phyloP scores from a whole-genome alignment of 1,284 basidiomycete genomes.

The Somion occarium region DNA sequence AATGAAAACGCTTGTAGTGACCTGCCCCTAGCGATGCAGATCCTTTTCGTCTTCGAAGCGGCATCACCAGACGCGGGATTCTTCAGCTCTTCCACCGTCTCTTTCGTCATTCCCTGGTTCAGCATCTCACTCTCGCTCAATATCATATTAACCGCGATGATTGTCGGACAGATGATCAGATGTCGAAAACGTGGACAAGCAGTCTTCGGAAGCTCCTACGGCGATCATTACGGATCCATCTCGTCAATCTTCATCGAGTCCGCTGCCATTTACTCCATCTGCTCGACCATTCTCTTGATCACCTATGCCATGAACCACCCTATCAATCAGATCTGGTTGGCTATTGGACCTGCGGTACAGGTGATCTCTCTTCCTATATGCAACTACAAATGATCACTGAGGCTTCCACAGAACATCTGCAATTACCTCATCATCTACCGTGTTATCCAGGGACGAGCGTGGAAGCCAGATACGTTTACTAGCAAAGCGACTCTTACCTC shows the following conservation, averaged over 20 bases:
- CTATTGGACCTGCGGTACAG: conserved; percentile 16
- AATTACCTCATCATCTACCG: conserved; percentile 12
- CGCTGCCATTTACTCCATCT: conserved; percentile 25
- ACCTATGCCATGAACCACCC: conserved; percentile 22
- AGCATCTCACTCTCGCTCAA: conserved; percentile 25
- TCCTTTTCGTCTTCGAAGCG: neutral
- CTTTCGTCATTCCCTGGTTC: conserved; percentile 3
- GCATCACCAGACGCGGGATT: neutral
- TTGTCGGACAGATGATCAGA: conserved; percentile 31
- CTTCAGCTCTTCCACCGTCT: neutral
- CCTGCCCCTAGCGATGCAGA: neutral
- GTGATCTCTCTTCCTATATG: neutral
- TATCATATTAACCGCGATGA: conserved; percentile 32
- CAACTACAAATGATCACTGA: neutral
- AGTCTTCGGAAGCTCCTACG: conserved; percentile 22
- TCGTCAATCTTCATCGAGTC: conserved; percentile 30
- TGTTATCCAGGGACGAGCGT: conserved; percentile 7
- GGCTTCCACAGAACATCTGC: conserved; percentile 1
- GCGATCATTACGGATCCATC: conserved; percentile 22
- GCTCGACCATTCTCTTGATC: conserved; percentile 27
- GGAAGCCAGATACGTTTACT: neutral
- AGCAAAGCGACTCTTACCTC: neutral
- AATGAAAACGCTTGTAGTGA: no score
- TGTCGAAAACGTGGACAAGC: conserved; percentile 24
- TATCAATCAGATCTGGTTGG: conserved; percentile 19